These are phyloP conservation scores for Septoria linicola DNA, from an alignment of 2,329 filamentous ascomycete species.

Conservation along the genomic window DNA sequence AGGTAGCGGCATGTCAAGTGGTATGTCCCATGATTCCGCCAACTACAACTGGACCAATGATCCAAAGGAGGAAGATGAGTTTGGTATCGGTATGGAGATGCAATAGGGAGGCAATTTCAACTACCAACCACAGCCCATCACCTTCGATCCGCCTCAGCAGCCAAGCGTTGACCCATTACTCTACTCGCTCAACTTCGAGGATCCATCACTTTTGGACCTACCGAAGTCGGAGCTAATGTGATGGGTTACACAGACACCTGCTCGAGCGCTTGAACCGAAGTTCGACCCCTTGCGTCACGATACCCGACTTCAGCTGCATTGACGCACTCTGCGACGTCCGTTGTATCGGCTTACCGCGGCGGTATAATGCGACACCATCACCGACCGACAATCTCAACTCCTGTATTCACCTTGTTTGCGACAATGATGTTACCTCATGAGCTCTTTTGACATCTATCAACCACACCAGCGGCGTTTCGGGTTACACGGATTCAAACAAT, in stretches of 20 bases:
- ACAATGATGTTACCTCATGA: slow-evolving; percentile 16
- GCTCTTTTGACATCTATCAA: slow-evolving; percentile 20
- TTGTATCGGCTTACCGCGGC: slow-evolving; percentile 18
- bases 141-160: neutral
- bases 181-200: slow-evolving; percentile 8
- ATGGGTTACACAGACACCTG: slow-evolving; percentile 13
- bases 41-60: slow-evolving; percentile 48
- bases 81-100: slow-evolving; percentile 76
- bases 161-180: slow-evolving; percentile 1
- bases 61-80: slow-evolving; percentile 95
- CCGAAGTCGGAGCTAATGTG: slow-evolving; percentile 9
- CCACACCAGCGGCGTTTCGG: slow-evolving; percentile 22
- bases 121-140: slow-evolving; percentile 14
- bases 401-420: slow-evolving; percentile 15
- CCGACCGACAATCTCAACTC: slow-evolving; percentile 14
- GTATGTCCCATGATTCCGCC: slow-evolving; percentile 50
- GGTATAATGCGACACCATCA: slow-evolving; percentile 14
- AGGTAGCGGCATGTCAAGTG: slow-evolving; percentile 60
- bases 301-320: slow-evolving; percentile 18
- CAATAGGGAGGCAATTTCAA: slow-evolving; percentile 25
- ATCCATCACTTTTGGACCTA: neutral
- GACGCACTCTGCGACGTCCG: slow-evolving; percentile 20
- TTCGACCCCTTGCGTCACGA: slow-evolving; percentile 19
- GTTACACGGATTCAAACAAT: slow-evolving; percentile 9
- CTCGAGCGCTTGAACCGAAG: slow-evolving; percentile 17